Percentiles rank a stretch among this genome's conserved stretches.
Conservation (phyloP, 495 filamentous ascomycete species). For the Aspergillus steynii region DNA sequence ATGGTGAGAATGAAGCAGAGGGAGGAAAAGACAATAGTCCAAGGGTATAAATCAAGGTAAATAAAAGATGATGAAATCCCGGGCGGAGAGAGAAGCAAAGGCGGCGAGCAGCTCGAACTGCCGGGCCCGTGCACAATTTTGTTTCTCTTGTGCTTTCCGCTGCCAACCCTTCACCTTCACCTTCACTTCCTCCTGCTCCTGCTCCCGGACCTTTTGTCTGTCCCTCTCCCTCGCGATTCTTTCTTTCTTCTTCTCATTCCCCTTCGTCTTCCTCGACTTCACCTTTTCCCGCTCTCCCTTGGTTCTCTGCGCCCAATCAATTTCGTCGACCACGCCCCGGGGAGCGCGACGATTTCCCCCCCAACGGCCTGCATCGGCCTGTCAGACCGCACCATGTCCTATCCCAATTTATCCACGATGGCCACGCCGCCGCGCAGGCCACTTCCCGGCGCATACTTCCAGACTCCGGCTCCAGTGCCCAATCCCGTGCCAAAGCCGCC, state of each 20-base stretch:
- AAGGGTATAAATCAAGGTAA: neutral
- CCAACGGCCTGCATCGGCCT: slow-evolving; percentile 14
- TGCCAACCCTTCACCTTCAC: neutral
- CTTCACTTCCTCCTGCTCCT: neutral
- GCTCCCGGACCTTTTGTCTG: too few relatives aligned
- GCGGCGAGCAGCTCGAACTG: slow-evolving; percentile 20
- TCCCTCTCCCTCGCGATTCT: neutral
- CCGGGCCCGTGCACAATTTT: slow-evolving; percentile 40
- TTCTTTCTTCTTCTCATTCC: neutral
- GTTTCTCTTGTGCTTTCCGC: slow-evolving; percentile 21
- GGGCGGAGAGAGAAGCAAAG: slow-evolving; percentile 18
- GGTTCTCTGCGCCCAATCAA: slow-evolving; percentile 23
- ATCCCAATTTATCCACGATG: slow-evolving; percentile 49
- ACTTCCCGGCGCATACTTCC: slow-evolving; percentile 71
- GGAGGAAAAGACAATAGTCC: neutral
- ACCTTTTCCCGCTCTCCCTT: slow-evolving; percentile 13
- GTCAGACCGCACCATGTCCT: slow-evolving; percentile 52
- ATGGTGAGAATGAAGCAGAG: neutral
- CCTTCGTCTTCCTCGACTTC: neutral
- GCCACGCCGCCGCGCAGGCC: slow-evolving; percentile 63
- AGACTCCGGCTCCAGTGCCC: slow-evolving; percentile 62
- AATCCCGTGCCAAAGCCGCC: slow-evolving; percentile 25
- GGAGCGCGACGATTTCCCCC: slow-evolving; percentile 33
- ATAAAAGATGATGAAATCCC: slow-evolving; percentile 6
- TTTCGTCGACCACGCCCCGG: slow-evolving; percentile 15